Percentiles rank a stretch among this genome's conserved stretches.
These are phyloP conservation scores for Capsicum chinense DNA, from an alignment of 257 asterid species.

Conservation along the genomic window DNA sequence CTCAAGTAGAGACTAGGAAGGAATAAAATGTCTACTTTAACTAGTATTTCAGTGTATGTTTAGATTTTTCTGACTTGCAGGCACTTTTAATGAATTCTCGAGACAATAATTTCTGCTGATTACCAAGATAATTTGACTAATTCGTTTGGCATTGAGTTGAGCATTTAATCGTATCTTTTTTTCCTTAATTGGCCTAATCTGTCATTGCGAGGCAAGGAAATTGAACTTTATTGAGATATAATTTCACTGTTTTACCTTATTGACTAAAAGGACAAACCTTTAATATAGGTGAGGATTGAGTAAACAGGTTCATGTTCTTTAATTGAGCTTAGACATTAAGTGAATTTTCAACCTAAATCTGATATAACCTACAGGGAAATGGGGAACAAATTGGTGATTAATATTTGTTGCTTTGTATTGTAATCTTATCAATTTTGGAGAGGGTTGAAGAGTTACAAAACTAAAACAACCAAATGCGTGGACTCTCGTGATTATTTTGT, in stretches of 20 bases:
- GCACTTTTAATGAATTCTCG: not conserved
- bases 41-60: not conserved
- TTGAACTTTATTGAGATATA: not conserved
- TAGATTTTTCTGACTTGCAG: not conserved
- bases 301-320: not conserved
- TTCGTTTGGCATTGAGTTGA: conserved; percentile 22
- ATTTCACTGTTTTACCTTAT: conserved; percentile 4
- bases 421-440: conserved; percentile 12
- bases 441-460: conserved; percentile 4
- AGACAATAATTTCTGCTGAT: not conserved
- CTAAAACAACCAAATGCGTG: not conserved
- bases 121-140: conserved; percentile 1
- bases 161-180: not conserved
- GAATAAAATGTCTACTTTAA: not conserved
- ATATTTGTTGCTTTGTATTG: not conserved
- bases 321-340: not conserved
- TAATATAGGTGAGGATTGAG: conserved; percentile 9
- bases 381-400: not conserved
- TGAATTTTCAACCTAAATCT: conserved; percentile 25
- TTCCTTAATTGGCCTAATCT: conserved; percentile 13
- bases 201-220: not conserved
- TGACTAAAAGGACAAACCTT: conserved; percentile 24
- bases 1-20: conserved; percentile 9
- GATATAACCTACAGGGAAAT: not conserved
- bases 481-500: not conserved